These are phyloP conservation scores for Lenzites betulinus DNA, from an alignment of 768 basidiomycete species.

Conservation along the genomic window DNA sequence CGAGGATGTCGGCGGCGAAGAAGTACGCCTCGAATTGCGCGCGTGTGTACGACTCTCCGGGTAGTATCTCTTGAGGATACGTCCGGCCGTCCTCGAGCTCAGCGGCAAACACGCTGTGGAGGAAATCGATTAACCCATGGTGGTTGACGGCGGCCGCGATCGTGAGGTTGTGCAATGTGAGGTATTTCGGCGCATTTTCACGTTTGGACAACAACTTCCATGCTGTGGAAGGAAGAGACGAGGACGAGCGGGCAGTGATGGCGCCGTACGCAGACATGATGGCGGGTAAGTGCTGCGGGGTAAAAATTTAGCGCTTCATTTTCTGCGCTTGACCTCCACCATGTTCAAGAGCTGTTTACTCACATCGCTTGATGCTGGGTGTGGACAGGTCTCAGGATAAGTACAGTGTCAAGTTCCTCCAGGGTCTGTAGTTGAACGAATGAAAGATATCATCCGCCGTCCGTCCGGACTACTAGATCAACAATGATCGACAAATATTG, in stretches of 20 bases:
- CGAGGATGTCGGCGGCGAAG: conserved; percentile 73
- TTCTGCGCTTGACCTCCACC: no score
- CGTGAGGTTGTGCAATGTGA: conserved; percentile 42
- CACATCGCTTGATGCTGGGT: no score
- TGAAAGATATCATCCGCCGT: no score
- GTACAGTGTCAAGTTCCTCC: no score
- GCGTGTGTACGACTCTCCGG: conserved; percentile 41
- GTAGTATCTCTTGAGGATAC: conserved; percentile 80
- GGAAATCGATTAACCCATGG: conserved; percentile 59
- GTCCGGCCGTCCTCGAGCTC: conserved; percentile 78
- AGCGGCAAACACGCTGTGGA: conserved; percentile 63
- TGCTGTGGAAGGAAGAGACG: conserved; percentile 47
- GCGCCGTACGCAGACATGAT: conserved; percentile 76
- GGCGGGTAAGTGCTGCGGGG: not conserved
- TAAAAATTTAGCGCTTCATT: no score
- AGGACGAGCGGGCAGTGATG: conserved; percentile 40
- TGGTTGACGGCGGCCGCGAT: conserved; percentile 31
- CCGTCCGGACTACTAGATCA: no score
- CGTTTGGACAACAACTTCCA: conserved; percentile 41
- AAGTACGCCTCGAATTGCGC: conserved; percentile 73
- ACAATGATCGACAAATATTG: no score
- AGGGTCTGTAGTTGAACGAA: no score
- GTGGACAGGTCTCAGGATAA: no score
- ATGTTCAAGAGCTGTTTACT: no score
- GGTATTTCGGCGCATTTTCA: conserved; percentile 13